Evolutionary conservation across 352 stramenopile genomes (phyloP), one percentile per base, ranked within the genome.

Genomic region (Phytophthora fragariaefolia): DNA sequence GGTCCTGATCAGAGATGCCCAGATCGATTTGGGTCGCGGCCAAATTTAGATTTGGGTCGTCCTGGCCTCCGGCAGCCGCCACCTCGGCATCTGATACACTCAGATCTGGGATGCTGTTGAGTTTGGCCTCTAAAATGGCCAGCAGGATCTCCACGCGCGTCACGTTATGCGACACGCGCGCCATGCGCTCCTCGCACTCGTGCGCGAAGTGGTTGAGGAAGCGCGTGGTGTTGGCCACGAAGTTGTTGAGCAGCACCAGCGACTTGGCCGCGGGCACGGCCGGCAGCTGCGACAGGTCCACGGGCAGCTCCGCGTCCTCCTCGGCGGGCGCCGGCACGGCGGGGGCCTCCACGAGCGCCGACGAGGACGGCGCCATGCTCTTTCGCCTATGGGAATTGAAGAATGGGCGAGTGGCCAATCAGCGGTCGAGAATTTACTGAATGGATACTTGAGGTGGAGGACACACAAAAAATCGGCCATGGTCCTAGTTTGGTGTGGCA

Each of bases 151-250:
- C 89, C 18, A 96, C 83, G 43, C 84, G 79, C 48, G 85, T 93
- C 55, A 96, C 78, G 56, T 85, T 89, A 28, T 76, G 79, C 22
- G 85, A 90, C 34, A 95, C 85, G 50, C 69, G 74, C 40, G 76
- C 58, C 50, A 96, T 88, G 26, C 87, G 85, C 55, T 93, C 85
- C 66, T 96, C 89, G 76, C 85, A 94, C 54, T 93, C 82, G 71
- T 88, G 69, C 22, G 84, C 82, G 64, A 96, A 95, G 63, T 93
- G 84, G 68, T 96, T 96, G 47, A 96, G 72, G 72, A 96, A 96
- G 18, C 84, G 79, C 65, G 85, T 92, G 17, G 85, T 94, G 74
- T 95, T 96, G 51, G 83, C 73, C 42, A 93, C 83, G 57, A 96
- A 96, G 63, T 96, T 95, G 74, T 90, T 96, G 58, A 96, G 69